Conservation (phyloP, 805 yeast genomes). For the Zygosaccharomyces rouxii region DNA sequence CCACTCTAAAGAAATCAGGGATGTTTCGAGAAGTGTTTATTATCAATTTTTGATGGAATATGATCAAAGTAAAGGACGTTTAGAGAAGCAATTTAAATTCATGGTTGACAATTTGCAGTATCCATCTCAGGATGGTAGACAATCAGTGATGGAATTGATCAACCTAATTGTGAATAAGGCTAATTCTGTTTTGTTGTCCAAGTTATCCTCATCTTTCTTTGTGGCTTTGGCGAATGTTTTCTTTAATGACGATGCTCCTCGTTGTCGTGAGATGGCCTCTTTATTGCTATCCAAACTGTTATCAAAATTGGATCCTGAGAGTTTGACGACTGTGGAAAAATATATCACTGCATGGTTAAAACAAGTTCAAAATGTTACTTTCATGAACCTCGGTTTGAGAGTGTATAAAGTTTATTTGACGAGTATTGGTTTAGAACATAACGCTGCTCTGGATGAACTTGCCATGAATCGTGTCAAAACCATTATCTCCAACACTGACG, state of each 20-base stretch:
- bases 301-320: constrained; percentile 41
- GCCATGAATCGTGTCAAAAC: constrained; percentile 37
- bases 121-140: constrained; percentile 81
- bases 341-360: constrained; percentile 57
- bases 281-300: constrained; percentile 54
- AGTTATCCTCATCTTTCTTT: constrained; percentile 70
- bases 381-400: constrained; percentile 70
- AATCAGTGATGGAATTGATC: constrained; percentile 84
- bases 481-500: constrained; percentile 35
- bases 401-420: constrained; percentile 59
- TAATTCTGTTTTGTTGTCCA: constrained; percentile 52
- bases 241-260: constrained; percentile 69
- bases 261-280: constrained; percentile 81
- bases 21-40: constrained; percentile 76
- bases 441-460: constrained; percentile 39
- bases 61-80: constrained; percentile 83
- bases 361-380: constrained; percentile 46
- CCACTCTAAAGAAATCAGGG: constrained; percentile 77
- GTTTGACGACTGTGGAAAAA: constrained; percentile 35
- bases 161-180: constrained; percentile 66
- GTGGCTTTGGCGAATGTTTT: constrained; percentile 74
- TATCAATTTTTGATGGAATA: constrained; percentile 87
- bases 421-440: constrained; percentile 42
- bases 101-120: constrained; percentile 77
- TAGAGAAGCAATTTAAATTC: constrained; percentile 78